These are phyloP conservation scores for Aspergillus carbonarius DNA, from an alignment of 2,329 filamentous ascomycete genomes.

Conservation along the genomic window DNA sequence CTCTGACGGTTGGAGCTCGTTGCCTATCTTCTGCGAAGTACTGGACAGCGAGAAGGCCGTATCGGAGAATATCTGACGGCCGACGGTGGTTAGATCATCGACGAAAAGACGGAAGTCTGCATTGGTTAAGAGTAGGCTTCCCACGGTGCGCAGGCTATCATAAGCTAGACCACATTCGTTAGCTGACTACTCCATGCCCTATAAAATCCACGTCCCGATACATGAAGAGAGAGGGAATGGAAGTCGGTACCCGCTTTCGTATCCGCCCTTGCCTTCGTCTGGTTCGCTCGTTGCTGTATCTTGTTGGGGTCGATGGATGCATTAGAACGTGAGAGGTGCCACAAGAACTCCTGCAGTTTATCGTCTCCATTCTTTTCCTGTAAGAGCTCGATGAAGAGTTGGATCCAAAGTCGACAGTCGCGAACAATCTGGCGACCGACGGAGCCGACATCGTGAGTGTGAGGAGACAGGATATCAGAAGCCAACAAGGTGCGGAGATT, in stretches of 20 bases:
- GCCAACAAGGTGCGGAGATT: conserved; percentile 78
- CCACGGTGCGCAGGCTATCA: conserved; percentile 77
- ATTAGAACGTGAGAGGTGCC: conserved; percentile 75
- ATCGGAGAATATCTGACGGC: conserved; percentile 81
- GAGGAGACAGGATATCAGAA: conserved; percentile 73
- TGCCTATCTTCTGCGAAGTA: conserved; percentile 71
- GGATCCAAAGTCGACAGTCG: conserved; percentile 70
- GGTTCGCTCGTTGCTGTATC: conserved; percentile 60
- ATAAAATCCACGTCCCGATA: background rate
- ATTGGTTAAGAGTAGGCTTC: conserved; percentile 82
- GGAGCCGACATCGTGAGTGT: conserved; percentile 71
- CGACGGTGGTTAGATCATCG: conserved; percentile 74
- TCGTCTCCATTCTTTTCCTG: conserved; percentile 79
- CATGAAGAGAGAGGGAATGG: background rate
- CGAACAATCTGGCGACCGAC: conserved; percentile 73
- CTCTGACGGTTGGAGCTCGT: conserved; percentile 68
- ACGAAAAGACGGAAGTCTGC: conserved; percentile 86
- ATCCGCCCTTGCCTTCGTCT: conserved; percentile 67
- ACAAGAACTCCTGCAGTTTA: conserved; percentile 88
- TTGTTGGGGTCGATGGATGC: conserved; percentile 67
- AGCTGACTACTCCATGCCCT: conserved; percentile 1
- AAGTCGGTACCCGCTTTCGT: conserved; percentile 60
- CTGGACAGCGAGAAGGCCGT: conserved; percentile 77
- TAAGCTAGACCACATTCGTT: conserved; percentile 56
- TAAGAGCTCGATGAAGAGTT: conserved; percentile 77